Evolutionary conservation across 2,329 filamentous ascomycete species (phyloP).

Genomic region (Blastomyces silverae): DNA sequence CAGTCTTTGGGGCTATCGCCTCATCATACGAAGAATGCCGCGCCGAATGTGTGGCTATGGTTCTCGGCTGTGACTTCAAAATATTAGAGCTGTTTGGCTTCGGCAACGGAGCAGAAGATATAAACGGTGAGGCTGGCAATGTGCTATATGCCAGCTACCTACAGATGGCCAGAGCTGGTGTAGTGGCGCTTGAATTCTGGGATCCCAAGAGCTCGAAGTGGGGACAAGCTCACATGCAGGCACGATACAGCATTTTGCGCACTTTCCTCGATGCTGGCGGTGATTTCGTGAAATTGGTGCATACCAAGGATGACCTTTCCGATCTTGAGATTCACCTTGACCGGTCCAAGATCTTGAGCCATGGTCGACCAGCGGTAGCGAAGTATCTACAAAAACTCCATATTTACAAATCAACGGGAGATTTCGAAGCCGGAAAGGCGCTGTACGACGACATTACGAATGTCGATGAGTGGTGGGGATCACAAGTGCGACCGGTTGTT

Average conservation of each 20-base stretch:
- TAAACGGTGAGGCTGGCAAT: conserved; percentile 71
- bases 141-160: conserved; percentile 85
- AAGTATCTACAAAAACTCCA: conserved; percentile 86
- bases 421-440: conserved; percentile 66
- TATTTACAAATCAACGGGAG: conserved; percentile 84
- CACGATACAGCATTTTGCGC: conserved; percentile 74
- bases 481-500: conserved; percentile 61
- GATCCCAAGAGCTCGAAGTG: conserved; percentile 85
- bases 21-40: conserved; percentile 91
- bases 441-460: conserved; percentile 79
- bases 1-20: conserved; percentile 80
- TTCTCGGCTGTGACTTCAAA: conserved; percentile 76
- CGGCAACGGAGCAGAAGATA: conserved; percentile 66
- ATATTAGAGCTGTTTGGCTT: conserved; percentile 90
- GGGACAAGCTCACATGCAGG: conserved; percentile 89
- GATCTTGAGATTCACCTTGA: conserved; percentile 79
- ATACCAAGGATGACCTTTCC: conserved; percentile 65
- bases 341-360: conserved; percentile 74
- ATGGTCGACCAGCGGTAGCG: conserved; percentile 75
- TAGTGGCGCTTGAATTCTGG: conserved; percentile 88
- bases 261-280: conserved; percentile 75
- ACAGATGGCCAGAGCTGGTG: conserved; percentile 87
- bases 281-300: conserved; percentile 76
- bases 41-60: conserved; percentile 91
- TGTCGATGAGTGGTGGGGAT: conserved; percentile 79